Percentiles rank a stretch among this genome's conserved stretches.
Conservation (phyloP, 345 rosid species). For the Corchorus capsularis region DNA sequence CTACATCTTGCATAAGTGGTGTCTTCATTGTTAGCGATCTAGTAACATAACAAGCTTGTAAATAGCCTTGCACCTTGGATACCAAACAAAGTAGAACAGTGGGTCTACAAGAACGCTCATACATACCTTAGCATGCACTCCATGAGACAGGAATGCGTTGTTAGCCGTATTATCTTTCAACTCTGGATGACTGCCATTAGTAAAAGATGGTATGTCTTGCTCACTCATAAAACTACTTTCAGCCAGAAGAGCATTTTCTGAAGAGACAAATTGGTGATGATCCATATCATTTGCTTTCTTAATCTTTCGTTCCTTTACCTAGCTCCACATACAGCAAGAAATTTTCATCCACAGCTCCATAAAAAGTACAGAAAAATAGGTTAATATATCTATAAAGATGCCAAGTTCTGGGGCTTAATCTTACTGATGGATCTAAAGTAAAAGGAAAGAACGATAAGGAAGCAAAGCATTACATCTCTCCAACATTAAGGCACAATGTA, state of each 20-base stretch:
- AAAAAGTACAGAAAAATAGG: neutral
- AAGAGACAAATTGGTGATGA: conserved; percentile 35
- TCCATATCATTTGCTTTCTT: conserved; percentile 54
- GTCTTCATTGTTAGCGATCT: conserved; percentile 49
- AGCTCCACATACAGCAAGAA: conserved; percentile 22
- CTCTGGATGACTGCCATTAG: conserved; percentile 43
- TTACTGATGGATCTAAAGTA: neutral
- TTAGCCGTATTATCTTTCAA: conserved; percentile 34
- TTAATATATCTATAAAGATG: neutral
- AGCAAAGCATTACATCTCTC: neutral
- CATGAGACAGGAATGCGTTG: conserved; percentile 29
- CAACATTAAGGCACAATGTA: neutral
- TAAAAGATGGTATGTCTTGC: conserved; percentile 23
- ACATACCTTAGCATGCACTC: conserved; percentile 42
- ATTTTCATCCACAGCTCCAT: neutral
- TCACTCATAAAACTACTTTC: conserved; percentile 53
- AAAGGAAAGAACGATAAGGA: neutral
- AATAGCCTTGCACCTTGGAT: conserved; percentile 19
- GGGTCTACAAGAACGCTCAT: neutral
- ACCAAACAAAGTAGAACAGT: conserved; percentile 13
- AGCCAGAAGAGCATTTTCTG: conserved; percentile 61
- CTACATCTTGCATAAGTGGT: conserved; percentile 53
- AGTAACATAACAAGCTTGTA: conserved; percentile 29
- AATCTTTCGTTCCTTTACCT: conserved; percentile 54
- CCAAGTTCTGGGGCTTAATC: neutral